A percentile compares a stretch with the other conserved stretches of the same genome.
These are phyloP conservation scores for Hypoxylon sp. DNA, from an alignment of 2,329 filamentous ascomycete species.

Conservation along the genomic window DNA sequence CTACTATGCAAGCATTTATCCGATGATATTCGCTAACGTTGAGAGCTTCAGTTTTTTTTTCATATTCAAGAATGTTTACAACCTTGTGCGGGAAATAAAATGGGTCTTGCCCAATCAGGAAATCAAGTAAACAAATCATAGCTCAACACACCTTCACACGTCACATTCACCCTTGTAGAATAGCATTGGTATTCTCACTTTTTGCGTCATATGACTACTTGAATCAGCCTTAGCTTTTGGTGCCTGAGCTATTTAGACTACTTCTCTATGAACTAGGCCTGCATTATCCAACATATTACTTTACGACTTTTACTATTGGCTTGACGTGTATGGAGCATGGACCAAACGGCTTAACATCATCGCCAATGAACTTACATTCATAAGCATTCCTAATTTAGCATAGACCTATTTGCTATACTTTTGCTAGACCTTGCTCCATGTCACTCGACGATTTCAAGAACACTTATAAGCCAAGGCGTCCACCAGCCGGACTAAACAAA, in stretches of 20 bases:
- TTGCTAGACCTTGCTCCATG: slow-evolving; percentile 35
- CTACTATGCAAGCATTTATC: neutral
- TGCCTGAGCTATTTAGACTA: slow-evolving; percentile 8
- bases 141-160: slow-evolving; percentile 7
- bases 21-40: neutral
- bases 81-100: slow-evolving; percentile 24
- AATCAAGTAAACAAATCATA: slow-evolving; percentile 52
- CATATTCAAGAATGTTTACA: slow-evolving; percentile 6
- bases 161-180: slow-evolving; percentile 25
- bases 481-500: slow-evolving; percentile 39
- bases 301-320: slow-evolving; percentile 11
- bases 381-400: slow-evolving; percentile 19
- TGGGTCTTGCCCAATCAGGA: slow-evolving; percentile 43
- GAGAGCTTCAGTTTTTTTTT: neutral
- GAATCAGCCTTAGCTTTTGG: slow-evolving; percentile 5
- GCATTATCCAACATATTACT: slow-evolving; percentile 16
- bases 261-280: neutral
- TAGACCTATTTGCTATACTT: slow-evolving; percentile 23
- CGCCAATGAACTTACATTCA: slow-evolving; percentile 16
- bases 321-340: slow-evolving; percentile 2
- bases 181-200: slow-evolving; percentile 3
- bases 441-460: slow-evolving; percentile 39
- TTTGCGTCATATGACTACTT: slow-evolving; percentile 3
- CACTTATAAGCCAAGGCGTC: slow-evolving; percentile 44
- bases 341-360: slow-evolving; percentile 18